phyloP scores from a whole-genome alignment of 2,329 filamentous ascomycete genomes.

The Fusarium sterilihyphosum region DNA sequence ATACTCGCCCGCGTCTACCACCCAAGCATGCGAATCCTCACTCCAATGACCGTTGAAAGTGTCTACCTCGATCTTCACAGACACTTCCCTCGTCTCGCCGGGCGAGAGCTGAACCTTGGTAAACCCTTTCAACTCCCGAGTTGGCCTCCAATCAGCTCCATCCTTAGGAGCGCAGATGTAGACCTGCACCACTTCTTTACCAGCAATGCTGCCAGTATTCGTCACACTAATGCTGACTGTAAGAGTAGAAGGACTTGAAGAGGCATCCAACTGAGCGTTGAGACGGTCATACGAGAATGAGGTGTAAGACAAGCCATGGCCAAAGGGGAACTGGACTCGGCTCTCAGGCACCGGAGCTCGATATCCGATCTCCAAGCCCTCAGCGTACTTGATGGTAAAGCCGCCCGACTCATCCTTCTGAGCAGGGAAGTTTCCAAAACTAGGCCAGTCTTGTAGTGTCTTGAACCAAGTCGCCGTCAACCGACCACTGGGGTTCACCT shows the following conservation, averaged over 20 bases:
- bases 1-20: not conserved
- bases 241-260: not conserved
- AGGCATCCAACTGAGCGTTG: not conserved
- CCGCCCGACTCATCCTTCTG: not conserved
- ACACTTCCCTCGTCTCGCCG: not conserved
- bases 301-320: conserved; percentile 26
- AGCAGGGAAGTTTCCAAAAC: conserved; percentile 12
- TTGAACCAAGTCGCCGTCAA: not conserved
- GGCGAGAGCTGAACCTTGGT: conserved; percentile 2
- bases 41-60: not conserved
- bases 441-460: not conserved
- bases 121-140: conserved; percentile 23
- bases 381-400: conserved; percentile 4
- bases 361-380: conserved; percentile 25
- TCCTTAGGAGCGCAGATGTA: not conserved
- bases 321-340: conserved; percentile 10
- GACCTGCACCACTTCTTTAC: conserved; percentile 23
- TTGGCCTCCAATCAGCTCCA: conserved; percentile 13
- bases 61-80: conserved; percentile 50
- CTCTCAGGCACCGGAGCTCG: not conserved
- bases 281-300: not conserved
- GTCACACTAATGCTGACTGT: not conserved
- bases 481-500: not conserved
- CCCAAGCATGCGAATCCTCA: not conserved
- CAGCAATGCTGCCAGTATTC: conserved; percentile 4